phyloP scores from a whole-genome alignment of 306 rosid species.

The Senna tora region DNA sequence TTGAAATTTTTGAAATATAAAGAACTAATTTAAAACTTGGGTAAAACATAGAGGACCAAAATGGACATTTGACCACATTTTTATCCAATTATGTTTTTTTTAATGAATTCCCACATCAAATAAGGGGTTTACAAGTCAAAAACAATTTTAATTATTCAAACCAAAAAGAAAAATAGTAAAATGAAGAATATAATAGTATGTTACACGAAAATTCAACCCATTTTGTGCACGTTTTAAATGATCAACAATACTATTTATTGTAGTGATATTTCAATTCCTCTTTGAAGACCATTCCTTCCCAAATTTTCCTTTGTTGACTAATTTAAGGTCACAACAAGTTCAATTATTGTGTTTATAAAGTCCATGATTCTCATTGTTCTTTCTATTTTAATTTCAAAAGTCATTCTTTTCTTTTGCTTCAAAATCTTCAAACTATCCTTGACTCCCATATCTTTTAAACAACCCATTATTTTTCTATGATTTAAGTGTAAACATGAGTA shows the following conservation, averaged over 20 bases:
- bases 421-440: not conserved
- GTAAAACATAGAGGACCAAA: too few relatives aligned
- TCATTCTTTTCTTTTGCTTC: not conserved
- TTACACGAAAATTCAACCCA: not conserved
- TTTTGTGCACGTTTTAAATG: constrained; percentile 15
- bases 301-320: too few relatives aligned
- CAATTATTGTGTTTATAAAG: not conserved
- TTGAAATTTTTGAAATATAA: too few relatives aligned
- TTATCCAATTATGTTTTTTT: not conserved
- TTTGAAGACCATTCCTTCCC: not conserved
- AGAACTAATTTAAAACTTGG: too few relatives aligned
- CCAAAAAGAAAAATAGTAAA: not conserved
- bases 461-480: not conserved
- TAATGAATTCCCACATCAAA: not conserved
- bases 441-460: not conserved
- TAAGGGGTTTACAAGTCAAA: not conserved
- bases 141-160: not conserved
- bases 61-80: too few relatives aligned
- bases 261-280: too few relatives aligned
- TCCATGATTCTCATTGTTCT: not conserved
- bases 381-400: not conserved
- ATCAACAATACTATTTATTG: not conserved
- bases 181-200: not conserved
- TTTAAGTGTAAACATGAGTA: not conserved
- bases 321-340: not conserved